These are phyloP conservation scores for Glaciozyma antarctica DNA, from an alignment of 768 basidiomycete species.

Conservation along the genomic window DNA sequence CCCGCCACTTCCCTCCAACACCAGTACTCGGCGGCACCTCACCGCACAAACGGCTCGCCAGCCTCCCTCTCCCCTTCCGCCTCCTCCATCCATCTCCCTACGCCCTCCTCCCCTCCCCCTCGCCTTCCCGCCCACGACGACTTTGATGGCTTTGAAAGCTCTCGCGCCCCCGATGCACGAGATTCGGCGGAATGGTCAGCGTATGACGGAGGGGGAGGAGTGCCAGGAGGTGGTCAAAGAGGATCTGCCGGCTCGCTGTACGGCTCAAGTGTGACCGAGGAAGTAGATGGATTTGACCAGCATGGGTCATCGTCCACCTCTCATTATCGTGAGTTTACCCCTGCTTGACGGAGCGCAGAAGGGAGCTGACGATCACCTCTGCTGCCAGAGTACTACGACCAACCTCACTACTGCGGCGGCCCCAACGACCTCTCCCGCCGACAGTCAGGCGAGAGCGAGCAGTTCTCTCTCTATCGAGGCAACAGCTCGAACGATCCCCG, in stretches of 20 bases:
- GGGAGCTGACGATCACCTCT: neutral
- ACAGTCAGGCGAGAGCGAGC: constrained; percentile 21
- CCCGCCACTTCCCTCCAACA: neutral
- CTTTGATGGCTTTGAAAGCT: constrained; percentile 43
- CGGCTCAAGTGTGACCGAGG: neutral
- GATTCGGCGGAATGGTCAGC: neutral
- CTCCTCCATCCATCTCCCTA: neutral
- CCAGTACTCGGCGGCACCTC: neutral
- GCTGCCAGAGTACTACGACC: neutral
- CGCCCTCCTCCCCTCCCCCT: constrained; percentile 7
- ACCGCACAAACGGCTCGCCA: constrained; percentile 10
- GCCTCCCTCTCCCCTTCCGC: constrained; percentile 12
- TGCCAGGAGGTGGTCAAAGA: neutral
- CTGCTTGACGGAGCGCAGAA: no score
- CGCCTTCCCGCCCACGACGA: constrained; percentile 36
- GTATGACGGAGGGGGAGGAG: neutral
- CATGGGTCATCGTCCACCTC: neutral
- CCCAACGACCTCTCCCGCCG: constrained; percentile 17
- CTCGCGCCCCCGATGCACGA: constrained; percentile 35
- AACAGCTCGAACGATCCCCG: constrained; percentile 25
- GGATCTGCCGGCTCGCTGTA: constrained; percentile 2
- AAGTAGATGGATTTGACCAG: neutral
- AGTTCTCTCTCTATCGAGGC: constrained; percentile 13
- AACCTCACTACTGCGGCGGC: neutral
- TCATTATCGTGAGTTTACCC: neutral